Conservation (phyloP, 495 filamentous ascomycete genomes). For the Talaromyces borbonicus region DNA sequence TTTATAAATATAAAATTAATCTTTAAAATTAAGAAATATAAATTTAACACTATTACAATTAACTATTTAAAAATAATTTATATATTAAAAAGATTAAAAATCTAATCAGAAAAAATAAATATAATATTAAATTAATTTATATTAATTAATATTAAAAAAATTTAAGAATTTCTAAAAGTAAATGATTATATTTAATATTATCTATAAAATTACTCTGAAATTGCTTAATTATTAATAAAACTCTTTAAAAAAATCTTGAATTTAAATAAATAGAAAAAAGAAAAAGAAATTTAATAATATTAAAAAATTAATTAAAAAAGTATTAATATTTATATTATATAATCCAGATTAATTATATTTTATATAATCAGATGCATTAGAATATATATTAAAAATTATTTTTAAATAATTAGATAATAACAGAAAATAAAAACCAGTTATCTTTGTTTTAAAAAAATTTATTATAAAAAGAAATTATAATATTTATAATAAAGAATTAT, state of each 20-base stretch:
- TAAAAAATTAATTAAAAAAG: no score
- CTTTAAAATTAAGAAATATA: no score
- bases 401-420: constrained; percentile 4
- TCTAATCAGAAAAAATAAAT: neutral
- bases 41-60: no score
- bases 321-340: neutral
- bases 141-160: constrained; percentile 1
- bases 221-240: no score
- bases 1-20: no score
- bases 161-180: no score
- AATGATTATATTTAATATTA: neutral
- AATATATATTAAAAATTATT: no score
- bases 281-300: no score
- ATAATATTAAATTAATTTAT: constrained; percentile 1
- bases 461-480: constrained; percentile 1
- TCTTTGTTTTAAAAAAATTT: constrained; percentile 3
- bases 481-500: constrained; percentile 2
- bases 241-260: no score
- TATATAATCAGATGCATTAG: neutral
- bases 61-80: constrained; percentile 4
- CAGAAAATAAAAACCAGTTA: constrained; percentile 6
- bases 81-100: neutral
- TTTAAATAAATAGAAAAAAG: no score
- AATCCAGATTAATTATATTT: neutral
- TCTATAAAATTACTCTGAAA: neutral